phyloP scores from a whole-genome alignment of 257 asterid genomes.

The Lycium barbarum region DNA sequence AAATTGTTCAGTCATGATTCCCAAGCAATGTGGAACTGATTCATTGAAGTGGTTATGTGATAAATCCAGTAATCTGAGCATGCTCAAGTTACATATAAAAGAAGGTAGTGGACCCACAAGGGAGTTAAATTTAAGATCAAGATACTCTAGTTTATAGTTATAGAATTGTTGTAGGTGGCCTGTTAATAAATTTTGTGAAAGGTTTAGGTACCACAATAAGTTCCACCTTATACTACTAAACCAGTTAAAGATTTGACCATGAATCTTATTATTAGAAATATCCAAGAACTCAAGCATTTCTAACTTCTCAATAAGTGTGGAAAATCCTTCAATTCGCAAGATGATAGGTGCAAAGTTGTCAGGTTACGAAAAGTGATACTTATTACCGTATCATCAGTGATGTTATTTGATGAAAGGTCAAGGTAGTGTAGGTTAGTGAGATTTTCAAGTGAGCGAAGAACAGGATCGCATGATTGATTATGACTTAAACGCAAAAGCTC shows the following conservation, averaged over 20 bases:
- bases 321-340: neutral
- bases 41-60: neutral
- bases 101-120: neutral
- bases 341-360: neutral
- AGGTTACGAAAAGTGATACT: neutral
- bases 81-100: neutral
- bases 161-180: neutral
- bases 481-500: too few relatives aligned
- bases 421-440: too few relatives aligned
- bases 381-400: too few relatives aligned
- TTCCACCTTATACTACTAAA: neutral
- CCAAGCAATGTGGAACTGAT: neutral
- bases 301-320: neutral
- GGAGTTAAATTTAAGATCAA: constrained; percentile 6
- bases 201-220: neutral
- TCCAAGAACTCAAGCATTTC: neutral
- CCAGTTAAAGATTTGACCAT: constrained; percentile 12
- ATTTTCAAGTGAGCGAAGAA: too few relatives aligned
- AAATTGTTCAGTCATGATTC: neutral
- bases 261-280: constrained; percentile 1
- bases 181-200: constrained; percentile 24
- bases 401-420: too few relatives aligned
- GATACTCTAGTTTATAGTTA: neutral
- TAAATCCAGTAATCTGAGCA: neutral
- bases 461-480: too few relatives aligned